Conservation (phyloP, 257 asterid genomes). For the Fraxinus anomala region DNA sequence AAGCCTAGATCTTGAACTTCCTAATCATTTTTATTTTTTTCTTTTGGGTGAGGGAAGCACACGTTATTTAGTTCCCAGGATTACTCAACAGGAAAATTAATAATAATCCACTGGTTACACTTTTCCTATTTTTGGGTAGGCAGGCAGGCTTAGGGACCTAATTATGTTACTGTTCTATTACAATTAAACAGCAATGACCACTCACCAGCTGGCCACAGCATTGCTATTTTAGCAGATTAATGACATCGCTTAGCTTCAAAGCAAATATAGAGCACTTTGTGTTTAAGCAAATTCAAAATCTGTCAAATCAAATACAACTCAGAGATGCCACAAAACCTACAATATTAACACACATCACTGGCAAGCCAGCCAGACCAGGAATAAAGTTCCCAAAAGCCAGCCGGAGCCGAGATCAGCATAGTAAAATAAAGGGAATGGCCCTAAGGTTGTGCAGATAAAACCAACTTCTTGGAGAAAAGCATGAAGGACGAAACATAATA, state of each 20-base stretch:
- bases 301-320: neutral
- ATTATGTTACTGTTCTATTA: neutral
- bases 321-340: neutral
- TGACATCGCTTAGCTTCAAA: neutral
- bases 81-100: neutral
- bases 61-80: neutral
- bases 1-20: neutral
- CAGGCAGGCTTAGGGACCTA: neutral
- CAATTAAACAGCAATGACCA: neutral
- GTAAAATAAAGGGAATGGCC: neutral
- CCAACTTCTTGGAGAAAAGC: too few species aligned
- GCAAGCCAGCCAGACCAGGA: neutral
- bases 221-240: neutral
- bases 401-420: neutral
- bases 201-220: neutral
- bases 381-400: neutral
- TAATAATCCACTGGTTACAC: too few species aligned
- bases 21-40: neutral
- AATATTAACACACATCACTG: neutral
- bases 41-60: neutral
- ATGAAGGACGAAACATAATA: too few species aligned
- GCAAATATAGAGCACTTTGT: neutral
- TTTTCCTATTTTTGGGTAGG: neutral
- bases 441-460: neutral
- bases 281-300: conserved; percentile 23